Evolutionary conservation across 78 protist species (phyloP).

Genomic region (Dictyostelium citrinum): DNA sequence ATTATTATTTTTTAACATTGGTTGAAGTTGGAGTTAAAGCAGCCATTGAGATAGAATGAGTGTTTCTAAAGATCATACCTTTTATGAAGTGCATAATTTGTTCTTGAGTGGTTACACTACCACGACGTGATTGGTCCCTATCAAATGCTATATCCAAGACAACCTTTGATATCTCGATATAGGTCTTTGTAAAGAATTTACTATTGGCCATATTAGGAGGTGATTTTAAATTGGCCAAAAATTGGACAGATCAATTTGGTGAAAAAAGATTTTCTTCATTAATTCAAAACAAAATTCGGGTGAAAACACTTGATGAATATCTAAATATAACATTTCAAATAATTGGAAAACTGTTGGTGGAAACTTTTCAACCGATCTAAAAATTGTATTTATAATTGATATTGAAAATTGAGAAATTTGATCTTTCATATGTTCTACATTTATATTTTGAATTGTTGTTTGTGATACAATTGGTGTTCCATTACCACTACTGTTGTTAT

Average conservation of each 20-base stretch:
- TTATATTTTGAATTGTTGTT: not conserved
- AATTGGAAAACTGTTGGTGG: conserved; percentile 12
- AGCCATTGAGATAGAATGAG: not conserved
- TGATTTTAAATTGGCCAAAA: conserved; percentile 4
- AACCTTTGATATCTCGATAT: conserved; percentile 16
- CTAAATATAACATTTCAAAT: conserved; percentile 4
- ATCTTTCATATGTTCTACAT: not conserved
- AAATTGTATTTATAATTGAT: conserved; percentile 30
- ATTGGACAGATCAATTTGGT: conserved; percentile 33
- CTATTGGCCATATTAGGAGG: not conserved
- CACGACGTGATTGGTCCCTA: not conserved
- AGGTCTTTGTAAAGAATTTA: not conserved
- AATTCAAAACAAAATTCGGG: not conserved
- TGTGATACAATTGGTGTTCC: not conserved
- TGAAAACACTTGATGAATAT: not conserved
- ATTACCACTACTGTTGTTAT: not conserved
- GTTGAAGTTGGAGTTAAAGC: not conserved
- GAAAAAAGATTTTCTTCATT: conserved; percentile 34
- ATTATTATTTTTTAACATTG: not conserved
- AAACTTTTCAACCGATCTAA: conserved; percentile 37
- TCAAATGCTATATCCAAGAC: conserved; percentile 9
- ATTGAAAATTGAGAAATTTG: not conserved
- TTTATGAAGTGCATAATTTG: conserved; percentile 18
- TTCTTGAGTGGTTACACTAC: not conserved
- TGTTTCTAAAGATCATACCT: not conserved